Percentiles rank a stretch among this genome's conserved stretches.
Evolutionary conservation across 805 yeast species (phyloP).

Genomic region (Spathaspora passalidarum): DNA sequence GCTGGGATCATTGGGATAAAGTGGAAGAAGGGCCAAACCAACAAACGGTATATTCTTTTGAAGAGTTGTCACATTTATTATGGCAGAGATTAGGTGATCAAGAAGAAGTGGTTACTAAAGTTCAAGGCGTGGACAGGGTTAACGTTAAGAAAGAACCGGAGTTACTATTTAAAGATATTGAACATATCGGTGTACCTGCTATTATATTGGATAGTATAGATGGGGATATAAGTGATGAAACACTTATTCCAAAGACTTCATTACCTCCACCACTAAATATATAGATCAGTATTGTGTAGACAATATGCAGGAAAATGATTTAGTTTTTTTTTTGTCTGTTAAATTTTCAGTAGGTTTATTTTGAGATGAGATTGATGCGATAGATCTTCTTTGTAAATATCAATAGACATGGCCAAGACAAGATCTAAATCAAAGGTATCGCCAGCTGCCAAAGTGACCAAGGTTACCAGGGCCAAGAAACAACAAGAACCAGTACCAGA

Average conservation of each 20-base stretch:
- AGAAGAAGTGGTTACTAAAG: conserved; percentile 9
- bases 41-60: conserved; percentile 32
- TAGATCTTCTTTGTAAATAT: not conserved
- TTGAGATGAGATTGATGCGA: conserved; percentile 3
- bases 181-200: conserved; percentile 36
- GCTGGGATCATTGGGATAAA: conserved; percentile 42
- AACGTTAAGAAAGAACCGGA: conserved; percentile 30
- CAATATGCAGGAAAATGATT: conserved; percentile 4
- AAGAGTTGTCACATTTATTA: conserved; percentile 38
- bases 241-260: conserved; percentile 28
- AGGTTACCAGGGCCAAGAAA: conserved; percentile 6
- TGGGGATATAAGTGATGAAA: conserved; percentile 7
- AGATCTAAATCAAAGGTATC: conserved; percentile 23
- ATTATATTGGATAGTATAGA: conserved; percentile 30
- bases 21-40: conserved; percentile 41
- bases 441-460: conserved; percentile 24
- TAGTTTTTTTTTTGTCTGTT: not conserved
- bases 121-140: not conserved
- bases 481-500: conserved; percentile 3
- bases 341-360: not conserved
- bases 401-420: conserved; percentile 25
- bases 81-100: conserved; percentile 42
- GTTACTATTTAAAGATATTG: conserved; percentile 34
- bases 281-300: not conserved
- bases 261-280: conserved; percentile 27